Base-by-base conservation (phyloP, 106 monocot species). In the Dendrobium chrysotoxum region DNA sequence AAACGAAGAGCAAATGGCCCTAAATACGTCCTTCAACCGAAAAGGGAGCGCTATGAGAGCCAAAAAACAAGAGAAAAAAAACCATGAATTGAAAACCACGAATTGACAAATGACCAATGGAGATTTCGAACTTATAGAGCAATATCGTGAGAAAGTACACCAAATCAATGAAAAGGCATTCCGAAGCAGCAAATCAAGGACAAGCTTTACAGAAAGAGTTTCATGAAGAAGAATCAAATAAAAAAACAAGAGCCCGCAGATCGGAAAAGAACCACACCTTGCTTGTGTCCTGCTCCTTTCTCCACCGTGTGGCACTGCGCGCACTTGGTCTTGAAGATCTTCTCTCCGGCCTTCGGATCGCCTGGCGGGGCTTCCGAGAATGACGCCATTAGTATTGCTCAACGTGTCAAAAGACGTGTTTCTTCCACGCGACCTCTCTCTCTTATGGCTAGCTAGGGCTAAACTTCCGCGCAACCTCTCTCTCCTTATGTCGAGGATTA, bases 221-320 rank as follows among this genome's bases (percentile, higher is more conserved):
- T 20, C n/a, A 61, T 23, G 61, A 23, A 2, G 61, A 61, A 23
- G 25, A 61, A 61, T 70, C 31, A 70, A 70, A 70, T 13, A 4
- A 11, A 12, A 40, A 74, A 1, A 41, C 20, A 12, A n/a, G 15
- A 50, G 15, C 13, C 13, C 40, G 21, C 39, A 74, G 74, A 74
- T 74, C 41, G 26, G 21, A 40, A 23, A 74, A 16, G 61, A 61
- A 61, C 5, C 61, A 23, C 40, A 80, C 84, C 84, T 79, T 83
- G 83, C 54, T 83, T 83, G 74, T 83, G 83, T 15, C 83, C 83
- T 67, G 83, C 83, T 11, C 83, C 83, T 44, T 83, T 78, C 16
- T 83, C 83, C 53, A 75, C 79, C 38, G 83, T 83, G 64, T 83
- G 83, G 83, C 83, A 83, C 64, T 83, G 83, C 25, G 83, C 83